phyloP scores from a whole-genome alignment of 306 rosid genomes.

The Vigna radiata region DNA sequence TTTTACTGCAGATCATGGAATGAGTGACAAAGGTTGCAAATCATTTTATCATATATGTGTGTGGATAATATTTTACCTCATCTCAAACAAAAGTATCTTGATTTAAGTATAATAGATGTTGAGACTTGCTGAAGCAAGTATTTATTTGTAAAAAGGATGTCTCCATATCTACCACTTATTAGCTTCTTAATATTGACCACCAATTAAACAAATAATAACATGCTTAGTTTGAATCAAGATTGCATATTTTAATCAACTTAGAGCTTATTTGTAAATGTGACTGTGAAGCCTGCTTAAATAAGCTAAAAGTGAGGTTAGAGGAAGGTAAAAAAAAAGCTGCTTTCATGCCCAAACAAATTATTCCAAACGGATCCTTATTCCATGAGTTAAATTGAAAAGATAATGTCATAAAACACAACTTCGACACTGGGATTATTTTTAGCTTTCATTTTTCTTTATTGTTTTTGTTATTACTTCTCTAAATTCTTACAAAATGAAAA shows the following conservation, averaged over 20 bases:
- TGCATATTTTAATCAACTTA: conserved; percentile 9
- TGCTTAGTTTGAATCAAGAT: conserved; percentile 19
- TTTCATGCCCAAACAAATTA: neutral
- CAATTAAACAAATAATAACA: neutral
- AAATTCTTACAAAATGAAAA: no score
- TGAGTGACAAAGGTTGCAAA: conserved; percentile 87
- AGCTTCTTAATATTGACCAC: conserved; percentile 19
- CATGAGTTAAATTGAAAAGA: conserved; percentile 7
- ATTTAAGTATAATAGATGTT: conserved; percentile 28
- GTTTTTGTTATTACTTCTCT: no score
- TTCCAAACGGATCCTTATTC: neutral
- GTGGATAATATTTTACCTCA: conserved; percentile 29
- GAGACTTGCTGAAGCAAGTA: conserved; percentile 33
- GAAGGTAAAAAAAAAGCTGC: no score
- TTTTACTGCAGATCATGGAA: conserved; percentile 95
- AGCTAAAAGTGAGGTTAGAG: neutral
- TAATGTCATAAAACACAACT: neutral
- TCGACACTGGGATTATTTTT: conserved; percentile 18
- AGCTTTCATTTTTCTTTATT: conserved; percentile 3
- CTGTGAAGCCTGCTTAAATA: neutral
- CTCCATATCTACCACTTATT: conserved; percentile 18
- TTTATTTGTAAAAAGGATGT: conserved; percentile 34
- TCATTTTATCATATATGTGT: conserved; percentile 8
- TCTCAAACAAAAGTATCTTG: conserved; percentile 12
- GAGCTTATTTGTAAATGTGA: neutral